Evolutionary conservation across 1,284 basidiomycete genomes (phyloP).

Genomic region (Porogramme epimiltina): DNA sequence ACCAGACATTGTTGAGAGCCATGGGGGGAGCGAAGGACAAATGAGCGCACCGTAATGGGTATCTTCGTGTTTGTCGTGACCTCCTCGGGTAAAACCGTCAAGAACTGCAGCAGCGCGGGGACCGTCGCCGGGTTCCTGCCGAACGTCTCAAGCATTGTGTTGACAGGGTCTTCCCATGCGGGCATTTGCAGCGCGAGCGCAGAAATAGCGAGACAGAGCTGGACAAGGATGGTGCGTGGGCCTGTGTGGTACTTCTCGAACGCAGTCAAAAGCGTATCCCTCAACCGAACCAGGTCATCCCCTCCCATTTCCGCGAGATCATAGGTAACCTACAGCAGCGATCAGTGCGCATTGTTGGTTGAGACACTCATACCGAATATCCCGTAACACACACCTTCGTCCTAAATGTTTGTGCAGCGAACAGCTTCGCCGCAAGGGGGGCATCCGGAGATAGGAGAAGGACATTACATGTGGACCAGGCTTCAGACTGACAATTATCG

Average conservation of each 20-base stretch:
- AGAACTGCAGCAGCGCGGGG: conserved; percentile 84
- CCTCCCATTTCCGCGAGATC: conserved; percentile 88
- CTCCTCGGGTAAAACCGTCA: conserved; percentile 94
- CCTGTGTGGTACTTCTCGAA: conserved; percentile 73
- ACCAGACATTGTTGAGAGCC: background rate
- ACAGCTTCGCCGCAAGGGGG: conserved; percentile 84
- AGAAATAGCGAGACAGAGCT: conserved; percentile 88
- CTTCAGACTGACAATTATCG: conserved; percentile 72
- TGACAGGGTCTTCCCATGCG: conserved; percentile 85
- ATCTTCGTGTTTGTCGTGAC: conserved; percentile 85
- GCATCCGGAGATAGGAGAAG: conserved; percentile 83
- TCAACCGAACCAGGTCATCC: conserved; percentile 73
- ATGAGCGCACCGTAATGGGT: conserved; percentile 75
- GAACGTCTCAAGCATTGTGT: conserved; percentile 83
- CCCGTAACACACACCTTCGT: conserved; percentile 71
- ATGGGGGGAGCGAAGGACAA: background rate
- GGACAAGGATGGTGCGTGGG: conserved; percentile 86
- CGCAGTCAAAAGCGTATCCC: conserved; percentile 86
- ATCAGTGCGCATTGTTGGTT: background rate
- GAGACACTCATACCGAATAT: background rate
- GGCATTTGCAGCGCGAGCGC: conserved; percentile 92
- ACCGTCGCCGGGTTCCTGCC: conserved; percentile 87
- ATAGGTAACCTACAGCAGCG: conserved; percentile 78
- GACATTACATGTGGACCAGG: conserved; percentile 94
- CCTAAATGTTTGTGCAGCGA: conserved; percentile 96